A percentile compares a stretch with the other conserved stretches of the same genome.
phyloP scores from a whole-genome alignment of 2,329 filamentous ascomycete genomes.

The Monilinia vaccinii-corymbosi region DNA sequence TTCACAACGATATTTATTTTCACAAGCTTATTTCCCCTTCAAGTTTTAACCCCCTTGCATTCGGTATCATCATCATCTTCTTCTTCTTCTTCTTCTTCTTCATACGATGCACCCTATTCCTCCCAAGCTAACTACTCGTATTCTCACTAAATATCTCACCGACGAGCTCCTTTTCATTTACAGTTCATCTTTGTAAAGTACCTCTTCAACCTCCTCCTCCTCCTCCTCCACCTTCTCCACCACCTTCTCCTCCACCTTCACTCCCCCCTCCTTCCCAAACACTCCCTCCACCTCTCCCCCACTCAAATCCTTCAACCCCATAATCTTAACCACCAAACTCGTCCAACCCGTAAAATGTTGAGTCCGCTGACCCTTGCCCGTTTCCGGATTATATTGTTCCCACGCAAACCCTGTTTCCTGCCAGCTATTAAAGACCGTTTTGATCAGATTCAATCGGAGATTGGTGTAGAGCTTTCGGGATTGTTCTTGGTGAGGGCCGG shows the following conservation, averaged over 20 bases:
- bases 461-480: conserved; percentile 66
- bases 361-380: conserved; percentile 84
- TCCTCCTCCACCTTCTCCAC: neutral
- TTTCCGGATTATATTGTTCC: conserved; percentile 97
- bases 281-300: conserved; percentile 15
- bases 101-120: too few relatives aligned
- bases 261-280: neutral
- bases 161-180: neutral
- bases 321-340: conserved; percentile 94
- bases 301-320: conserved; percentile 71
- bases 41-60: too few relatives aligned
- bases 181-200: neutral
- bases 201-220: too few relatives aligned
- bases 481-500: conserved; percentile 58
- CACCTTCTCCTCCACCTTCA: neutral
- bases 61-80: too few relatives aligned
- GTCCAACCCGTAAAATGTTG: conserved; percentile 99
- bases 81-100: too few relatives aligned
- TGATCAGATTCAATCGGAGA: conserved; percentile 75
- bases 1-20: too few relatives aligned
- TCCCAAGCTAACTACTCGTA: too few relatives aligned
- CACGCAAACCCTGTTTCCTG: conserved; percentile 88
- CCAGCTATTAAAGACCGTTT: conserved; percentile 85
- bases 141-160: too few relatives aligned
- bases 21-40: too few relatives aligned